Evolutionary conservation across 2,329 filamentous ascomycete species (phyloP), one percentile per base, ranked within the genome.

Genomic region (Trichophyton benhamiae): DNA sequence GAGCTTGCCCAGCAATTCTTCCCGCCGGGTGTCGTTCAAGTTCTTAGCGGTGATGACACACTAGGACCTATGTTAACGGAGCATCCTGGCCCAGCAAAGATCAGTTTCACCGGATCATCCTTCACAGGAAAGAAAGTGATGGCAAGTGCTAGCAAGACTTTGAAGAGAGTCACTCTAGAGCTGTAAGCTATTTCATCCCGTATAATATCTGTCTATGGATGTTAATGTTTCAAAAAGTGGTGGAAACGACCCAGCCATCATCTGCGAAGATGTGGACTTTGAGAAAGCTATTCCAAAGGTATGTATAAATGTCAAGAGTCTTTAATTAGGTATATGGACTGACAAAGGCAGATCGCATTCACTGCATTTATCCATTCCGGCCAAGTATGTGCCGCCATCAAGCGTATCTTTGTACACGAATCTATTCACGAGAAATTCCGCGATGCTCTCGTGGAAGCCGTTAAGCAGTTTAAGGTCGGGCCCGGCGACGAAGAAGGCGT

Each of bases 331-430:
- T 57, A 55, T 13, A 13, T 38, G 36, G 36, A 2, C 30, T 61
- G 49, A 9, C 52, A 25, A 30, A n/a, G 6, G 8, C n/a, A 74
- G 69, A 72, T 82, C 8, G 80, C 78, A 0, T 69, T 71, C 2
- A 75, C 77, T 4, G 76, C 77, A 6, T 81, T 83, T 64, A 76
- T 80, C 62, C 80, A 82, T 66, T 78, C 78, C 0, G 79, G 80
- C 1, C 46, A 83, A 67, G 76, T 83, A 55, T 83, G 81, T 68
- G 76, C 83, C 25, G 78, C 78, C 52, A 78, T 77, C 60, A 86
- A 86, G 72, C 76, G 83, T 0, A 72, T 86, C 33, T 86, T 83
- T 67, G 79, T 87, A 1, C 83, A 86, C 67, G 80, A 83, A 65
- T 75, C 73, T 2, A 79, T 86, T 58, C 85, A 84, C 67, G 79